Evolutionary conservation across 352 stramenopile genomes (phyloP), one percentile per base, ranked within the genome.

Genomic region (Vaucheria bursata): DNA sequence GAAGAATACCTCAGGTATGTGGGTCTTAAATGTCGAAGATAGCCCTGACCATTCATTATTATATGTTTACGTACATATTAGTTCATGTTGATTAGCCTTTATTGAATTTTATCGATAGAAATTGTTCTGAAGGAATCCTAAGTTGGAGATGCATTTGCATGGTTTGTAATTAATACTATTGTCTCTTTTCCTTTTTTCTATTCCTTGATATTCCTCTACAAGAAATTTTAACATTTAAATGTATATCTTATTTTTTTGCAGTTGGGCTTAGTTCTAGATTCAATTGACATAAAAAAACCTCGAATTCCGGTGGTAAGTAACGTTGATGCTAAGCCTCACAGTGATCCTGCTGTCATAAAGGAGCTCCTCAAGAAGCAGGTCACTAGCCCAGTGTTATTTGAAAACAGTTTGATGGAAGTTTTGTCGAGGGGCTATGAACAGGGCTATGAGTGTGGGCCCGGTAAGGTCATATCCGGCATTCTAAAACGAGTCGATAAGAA

Each of bases 241-340:
- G 45, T 59, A 59, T 59, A n/a, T 91, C 69, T 45, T 8, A 71
- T n/a, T n/a, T n/a, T n/a, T n/a, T 12, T 0, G 40, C 69, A 81
- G 87, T 89, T 83, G 8, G 69, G 70, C 33, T 52, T 65, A 0
- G 83, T 83, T 3, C 74, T 86, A 52, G 83, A 79, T 67, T 38
- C 66, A 4, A 85, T 86, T 38, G 77, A 84, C 25, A 80, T 86
- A 5, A 82, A 82, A 37, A 84, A 79, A 68, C 80, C 83, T n/a
- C 29, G 79, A 5, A 93, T 94, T 78, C 90, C 90, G 71, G 90
- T 94, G 52, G 88, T 94, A 69, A 90, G 85, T 84, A 94, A 94
- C 76, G 90, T 94, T 33, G 89, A 94, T 86, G 90, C 89, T 75
- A 87, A 88, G 70, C 87, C 89, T 2, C 90, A 94, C 84, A 90